phyloP scores from a whole-genome alignment of 164 flowering plant species.

The Akebia trifoliata region DNA sequence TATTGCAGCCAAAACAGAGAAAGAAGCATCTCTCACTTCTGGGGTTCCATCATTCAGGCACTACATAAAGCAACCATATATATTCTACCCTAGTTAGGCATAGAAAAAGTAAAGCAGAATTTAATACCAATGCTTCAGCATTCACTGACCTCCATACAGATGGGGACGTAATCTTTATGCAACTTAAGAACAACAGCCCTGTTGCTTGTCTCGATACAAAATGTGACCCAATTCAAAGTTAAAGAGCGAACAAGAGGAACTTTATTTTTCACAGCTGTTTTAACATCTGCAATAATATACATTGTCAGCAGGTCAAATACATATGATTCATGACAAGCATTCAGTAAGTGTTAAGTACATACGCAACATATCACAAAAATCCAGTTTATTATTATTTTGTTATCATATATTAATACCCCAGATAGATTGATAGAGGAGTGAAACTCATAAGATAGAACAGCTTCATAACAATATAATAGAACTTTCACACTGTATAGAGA shows the following conservation, averaged over 20 bases:
- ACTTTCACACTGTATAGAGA: too few species aligned
- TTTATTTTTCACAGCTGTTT: conserved; percentile 81
- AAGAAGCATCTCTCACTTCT: conserved; percentile 97
- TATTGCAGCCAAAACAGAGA: conserved; percentile 87
- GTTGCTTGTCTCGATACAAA: conserved; percentile 88
- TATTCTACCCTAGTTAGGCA: not conserved
- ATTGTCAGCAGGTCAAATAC: not conserved
- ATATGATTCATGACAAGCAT: not conserved
- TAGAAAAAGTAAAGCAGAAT: not conserved
- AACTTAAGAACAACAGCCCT: conserved; percentile 77
- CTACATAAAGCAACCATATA: conserved; percentile 42
- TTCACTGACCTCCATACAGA: conserved; percentile 93
- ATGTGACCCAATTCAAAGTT: conserved; percentile 91
- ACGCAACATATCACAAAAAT: too few species aligned
- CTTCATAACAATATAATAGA: too few species aligned
- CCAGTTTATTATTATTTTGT: too few species aligned
- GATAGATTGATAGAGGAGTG: too few species aligned
- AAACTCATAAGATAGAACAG: too few species aligned
- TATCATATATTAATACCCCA: too few species aligned
- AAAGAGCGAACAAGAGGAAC: conserved; percentile 97
- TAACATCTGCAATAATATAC: conserved; percentile 58
- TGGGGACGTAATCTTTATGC: conserved; percentile 96
- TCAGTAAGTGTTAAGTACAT: not conserved
- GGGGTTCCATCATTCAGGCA: conserved; percentile 96
- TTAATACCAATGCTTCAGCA: not conserved